Base-by-base conservation (phyloP, 2,329 filamentous ascomycete species). In the Ophidiomyces ophidiicola region DNA sequence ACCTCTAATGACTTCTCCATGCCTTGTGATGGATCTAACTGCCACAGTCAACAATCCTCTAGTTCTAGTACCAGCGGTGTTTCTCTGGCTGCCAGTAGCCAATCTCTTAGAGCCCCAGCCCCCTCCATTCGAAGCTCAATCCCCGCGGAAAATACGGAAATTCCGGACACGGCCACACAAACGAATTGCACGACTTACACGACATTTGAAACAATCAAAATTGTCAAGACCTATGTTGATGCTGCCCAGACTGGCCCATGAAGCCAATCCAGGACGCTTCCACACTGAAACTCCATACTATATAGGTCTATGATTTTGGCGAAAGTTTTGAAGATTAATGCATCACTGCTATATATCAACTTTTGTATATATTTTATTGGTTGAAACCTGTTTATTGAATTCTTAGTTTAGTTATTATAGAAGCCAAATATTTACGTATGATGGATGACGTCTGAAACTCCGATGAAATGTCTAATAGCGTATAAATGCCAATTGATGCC, bases 111-210 rank as follows among this genome's bases (percentile, higher is more conserved):
- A 12, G 15, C 10, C 4, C 33, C 33, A 19, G 20, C 7, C 14
- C 20, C 24, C 3, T 29, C 34, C 17, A 26, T 6, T 26, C 24
- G 34, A 24, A 37, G 23, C 25, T 5, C 15, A 11, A 14, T 20
- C 11, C 36, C 36, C n/a, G 32, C 26, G 5, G 19, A 32, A 19
- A 32, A 24, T 6, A 26, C 36, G 4, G 36, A 25, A 18, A 32
- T 24, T 12, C 19, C 26, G 17, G n/a, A n/a, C 12, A 26, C 12
- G 20, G 7, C 32, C 29, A 18, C 38, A 41, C 31, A 15, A 31
- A 41, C 38, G 2, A 41, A 30, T 24, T 41, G 38, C 17, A 14
- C 30, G 11, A 41, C 39, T 2, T 36, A 31, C 26, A 32, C 33
- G 19, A 42, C 25, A 19, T 21, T 36, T 24, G 33, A 32, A 26